Conservation (phyloP, 768 basidiomycete genomes). For the Leccinum sublutescens region DNA sequence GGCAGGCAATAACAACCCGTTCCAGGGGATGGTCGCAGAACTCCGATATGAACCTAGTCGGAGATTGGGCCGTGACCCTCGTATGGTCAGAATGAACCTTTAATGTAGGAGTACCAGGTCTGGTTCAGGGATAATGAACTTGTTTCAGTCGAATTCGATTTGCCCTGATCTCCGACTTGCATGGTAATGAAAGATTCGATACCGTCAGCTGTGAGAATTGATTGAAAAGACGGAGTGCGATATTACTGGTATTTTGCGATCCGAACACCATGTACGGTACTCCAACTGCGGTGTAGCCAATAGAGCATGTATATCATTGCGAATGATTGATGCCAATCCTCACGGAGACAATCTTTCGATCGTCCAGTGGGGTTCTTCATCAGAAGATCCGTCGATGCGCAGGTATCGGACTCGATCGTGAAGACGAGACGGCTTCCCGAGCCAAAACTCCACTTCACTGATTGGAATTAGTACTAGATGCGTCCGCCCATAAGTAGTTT, state of each 20-base stretch:
- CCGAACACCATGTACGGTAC: neutral
- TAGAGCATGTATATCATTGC: neutral
- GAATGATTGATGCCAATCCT: slow-evolving; percentile 9
- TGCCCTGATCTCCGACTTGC: slow-evolving; percentile 4
- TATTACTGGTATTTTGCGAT: slow-evolving; percentile 16
- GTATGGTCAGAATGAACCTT: neutral
- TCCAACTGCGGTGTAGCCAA: neutral
- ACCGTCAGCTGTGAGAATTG: neutral
- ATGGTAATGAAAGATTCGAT: neutral
- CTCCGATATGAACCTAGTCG: neutral
- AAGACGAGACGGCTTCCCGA: slow-evolving; percentile 90
- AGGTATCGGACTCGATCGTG: slow-evolving; percentile 87
- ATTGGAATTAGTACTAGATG: slow-evolving; percentile 7
- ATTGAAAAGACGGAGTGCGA: neutral
- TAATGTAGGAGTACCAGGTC: neutral
- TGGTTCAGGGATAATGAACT: neutral
- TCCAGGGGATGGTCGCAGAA: neutral
- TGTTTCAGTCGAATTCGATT: neutral
- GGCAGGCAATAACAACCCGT: neutral
- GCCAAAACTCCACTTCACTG: slow-evolving; percentile 97
- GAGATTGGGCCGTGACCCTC: neutral
- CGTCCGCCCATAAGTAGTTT: neutral
- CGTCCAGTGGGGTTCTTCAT: slow-evolving; percentile 62
- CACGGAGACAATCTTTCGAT: slow-evolving; percentile 79
- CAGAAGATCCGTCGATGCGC: slow-evolving; percentile 46